phyloP scores from a whole-genome alignment of 1,139 yeast genomes.

The Tardiomyces digboiensis region DNA sequence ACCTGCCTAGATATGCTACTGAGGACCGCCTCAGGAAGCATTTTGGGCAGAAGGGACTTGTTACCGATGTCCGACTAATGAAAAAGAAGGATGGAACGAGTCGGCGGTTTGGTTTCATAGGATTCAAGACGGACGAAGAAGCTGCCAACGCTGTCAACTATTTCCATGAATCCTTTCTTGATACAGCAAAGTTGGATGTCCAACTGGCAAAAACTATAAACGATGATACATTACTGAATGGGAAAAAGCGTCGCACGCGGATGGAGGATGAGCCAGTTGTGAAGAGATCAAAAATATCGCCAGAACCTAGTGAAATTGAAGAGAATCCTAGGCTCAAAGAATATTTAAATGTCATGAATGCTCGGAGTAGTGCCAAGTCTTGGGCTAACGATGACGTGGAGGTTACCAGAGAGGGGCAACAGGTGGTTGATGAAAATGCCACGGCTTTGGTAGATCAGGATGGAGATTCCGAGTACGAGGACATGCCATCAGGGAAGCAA shows the following conservation, averaged over 20 bases:
- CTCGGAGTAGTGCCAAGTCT: constrained; percentile 50
- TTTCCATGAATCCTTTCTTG: constrained; percentile 72
- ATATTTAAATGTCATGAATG: constrained; percentile 76
- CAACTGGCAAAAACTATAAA: constrained; percentile 59
- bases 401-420: constrained; percentile 9
- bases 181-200: constrained; percentile 73
- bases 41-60: constrained; percentile 40
- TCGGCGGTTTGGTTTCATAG: constrained; percentile 89
- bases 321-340: constrained; percentile 66
- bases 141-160: constrained; percentile 72
- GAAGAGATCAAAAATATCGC: constrained; percentile 18
- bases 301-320: constrained; percentile 31
- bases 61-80: constrained; percentile 84
- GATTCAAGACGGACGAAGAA: constrained; percentile 61
- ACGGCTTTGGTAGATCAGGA: constrained; percentile 13
- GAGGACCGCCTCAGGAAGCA: constrained; percentile 68
- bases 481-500: constrained; percentile 8
- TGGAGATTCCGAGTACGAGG: constrained; percentile 22
- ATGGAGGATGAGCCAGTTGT: constrained; percentile 25
- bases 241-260: constrained; percentile 5
- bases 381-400: constrained; percentile 56
- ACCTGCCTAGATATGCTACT: constrained; percentile 70
- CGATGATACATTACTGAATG: constrained; percentile 9
- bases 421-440: constrained; percentile 15
- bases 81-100: constrained; percentile 77